phyloP scores from a whole-genome alignment of 2,329 filamentous ascomycete genomes.

The Daldinia sp. region DNA sequence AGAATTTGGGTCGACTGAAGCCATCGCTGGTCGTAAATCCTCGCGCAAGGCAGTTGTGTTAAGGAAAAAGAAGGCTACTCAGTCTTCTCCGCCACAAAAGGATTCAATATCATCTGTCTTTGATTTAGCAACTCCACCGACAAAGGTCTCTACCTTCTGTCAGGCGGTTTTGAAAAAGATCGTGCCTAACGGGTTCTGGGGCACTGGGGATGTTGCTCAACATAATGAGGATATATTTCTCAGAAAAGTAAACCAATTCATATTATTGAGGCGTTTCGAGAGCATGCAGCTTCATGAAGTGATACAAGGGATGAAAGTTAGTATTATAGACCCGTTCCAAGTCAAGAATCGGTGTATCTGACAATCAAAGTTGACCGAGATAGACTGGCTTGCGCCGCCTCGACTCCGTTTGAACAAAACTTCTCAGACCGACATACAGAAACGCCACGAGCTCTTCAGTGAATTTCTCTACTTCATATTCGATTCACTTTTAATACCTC shows the following conservation, averaged over 20 bases:
- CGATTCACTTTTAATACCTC: constrained; percentile 87
- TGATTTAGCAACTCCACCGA: constrained; percentile 71
- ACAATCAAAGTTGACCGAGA: constrained; percentile 64
- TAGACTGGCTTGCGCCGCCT: constrained; percentile 76
- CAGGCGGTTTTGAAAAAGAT: constrained; percentile 76
- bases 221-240: constrained; percentile 71
- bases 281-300: constrained; percentile 80
- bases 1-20: constrained; percentile 13
- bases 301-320: constrained; percentile 77
- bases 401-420: constrained; percentile 60
- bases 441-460: constrained; percentile 79
- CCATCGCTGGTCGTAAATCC: constrained; percentile 9
- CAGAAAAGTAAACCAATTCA: constrained; percentile 77
- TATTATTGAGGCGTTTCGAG: constrained; percentile 82
- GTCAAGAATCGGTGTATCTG: constrained; percentile 22
- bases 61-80: constrained; percentile 28
- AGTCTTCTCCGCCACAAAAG: constrained; percentile 30
- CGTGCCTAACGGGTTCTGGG: constrained; percentile 80
- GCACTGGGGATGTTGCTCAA: constrained; percentile 58
- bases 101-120: constrained; percentile 63
- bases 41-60: constrained; percentile 26
- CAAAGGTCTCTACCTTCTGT: constrained; percentile 85
- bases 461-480: constrained; percentile 94
- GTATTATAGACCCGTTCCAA: constrained; percentile 24
- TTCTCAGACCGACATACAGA: constrained; percentile 74